Base-by-base conservation (phyloP, 306 rosid genomes). In the Medicago ruthenica region DNA sequence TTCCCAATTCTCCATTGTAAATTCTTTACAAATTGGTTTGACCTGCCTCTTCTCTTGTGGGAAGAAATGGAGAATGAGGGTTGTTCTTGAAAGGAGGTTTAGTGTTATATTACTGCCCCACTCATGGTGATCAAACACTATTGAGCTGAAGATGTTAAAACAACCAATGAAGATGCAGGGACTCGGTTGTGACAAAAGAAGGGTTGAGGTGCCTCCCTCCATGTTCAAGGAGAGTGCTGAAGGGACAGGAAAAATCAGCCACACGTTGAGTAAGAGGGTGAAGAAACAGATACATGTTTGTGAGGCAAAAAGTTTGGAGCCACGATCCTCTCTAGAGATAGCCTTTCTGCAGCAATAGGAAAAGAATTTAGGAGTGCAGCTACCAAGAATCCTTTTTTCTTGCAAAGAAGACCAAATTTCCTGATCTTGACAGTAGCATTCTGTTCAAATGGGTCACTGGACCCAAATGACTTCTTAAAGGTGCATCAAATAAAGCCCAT, bases 221-320 rank as follows among this genome's bases (percentile, higher is more conserved):
- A 17, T 11, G 71, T 24, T 66, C 70, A 40, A 40, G 71, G 48
- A 66, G 39, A 41, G 71, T 67, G 45, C 37, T 42, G 53, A 67
- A 67, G 55, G 55, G 48, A 20, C 53, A 9, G 34, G 37, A 8
- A 48, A 67, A 42, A 20, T 42, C 54, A 21, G 14, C 7, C 55
- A 20, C 53, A 9, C 14, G 37, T 17, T 40, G 16, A 8, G 16
- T 66, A 22, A 6, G 24, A 54, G 47, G 54, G 31, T 20, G 37
- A 67, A 67, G 69, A 65, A 63, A 18, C 51, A 65, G 47, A 67
- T 67, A 13, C 71, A 20, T 20, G 55, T 41, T 13, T 6, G 16
- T 42, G 71, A 41, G 37, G 54, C 2, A 12, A 42, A 67, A 66
- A 6, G 36, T 16, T 47, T 66, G 71, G 34, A 66, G 54, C 27